Percentiles rank a stretch among this genome's conserved stretches.
Evolutionary conservation across 75 land plant genomes (phyloP).

Genomic region (Pinus tabuliformis): DNA sequence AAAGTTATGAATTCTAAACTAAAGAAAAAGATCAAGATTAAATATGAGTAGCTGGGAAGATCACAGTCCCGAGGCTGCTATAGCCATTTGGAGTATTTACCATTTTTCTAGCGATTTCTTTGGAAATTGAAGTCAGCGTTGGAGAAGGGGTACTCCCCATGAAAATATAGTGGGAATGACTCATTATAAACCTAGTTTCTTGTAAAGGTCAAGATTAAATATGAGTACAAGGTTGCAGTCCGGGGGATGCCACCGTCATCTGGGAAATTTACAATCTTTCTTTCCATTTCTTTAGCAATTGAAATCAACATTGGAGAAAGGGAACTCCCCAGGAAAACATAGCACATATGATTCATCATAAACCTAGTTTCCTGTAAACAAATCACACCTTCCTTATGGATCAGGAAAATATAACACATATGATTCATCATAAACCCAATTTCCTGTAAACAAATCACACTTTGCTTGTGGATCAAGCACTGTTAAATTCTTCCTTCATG

Average conservation of each 20-base stretch:
- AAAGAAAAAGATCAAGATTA: too few species aligned
- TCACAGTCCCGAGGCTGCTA: too few species aligned
- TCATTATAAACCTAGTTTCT: slow-evolving; percentile 52
- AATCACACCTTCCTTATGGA: too few species aligned
- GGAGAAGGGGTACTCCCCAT: slow-evolving; percentile 15
- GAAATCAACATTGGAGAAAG: slow-evolving; percentile 18
- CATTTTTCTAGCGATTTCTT: slow-evolving; percentile 40
- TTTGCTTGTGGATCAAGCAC: too few species aligned
- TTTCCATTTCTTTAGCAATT: slow-evolving; percentile 44
- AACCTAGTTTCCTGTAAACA: too few species aligned
- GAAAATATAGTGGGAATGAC: neutral
- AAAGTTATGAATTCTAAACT: too few species aligned
- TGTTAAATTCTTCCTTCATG: too few species aligned
- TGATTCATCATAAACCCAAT: slow-evolving; percentile 40
- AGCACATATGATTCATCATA: too few species aligned
- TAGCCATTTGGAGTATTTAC: slow-evolving; percentile 28
- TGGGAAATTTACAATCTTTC: slow-evolving; percentile 22
- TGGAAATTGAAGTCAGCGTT: slow-evolving; percentile 25
- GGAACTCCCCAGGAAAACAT: too few species aligned
- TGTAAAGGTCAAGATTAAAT: slow-evolving; percentile 9
- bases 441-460: slow-evolving; percentile 45
- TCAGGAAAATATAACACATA: too few species aligned
- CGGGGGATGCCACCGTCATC: slow-evolving; percentile 44
- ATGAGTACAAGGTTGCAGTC: too few species aligned
- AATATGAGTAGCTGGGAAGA: slow-evolving; percentile 18